A percentile compares a stretch with the other conserved stretches of the same genome.
Evolutionary conservation across 2,329 filamentous ascomycete genomes (phyloP).

Genomic region (Cercospora sp.): DNA sequence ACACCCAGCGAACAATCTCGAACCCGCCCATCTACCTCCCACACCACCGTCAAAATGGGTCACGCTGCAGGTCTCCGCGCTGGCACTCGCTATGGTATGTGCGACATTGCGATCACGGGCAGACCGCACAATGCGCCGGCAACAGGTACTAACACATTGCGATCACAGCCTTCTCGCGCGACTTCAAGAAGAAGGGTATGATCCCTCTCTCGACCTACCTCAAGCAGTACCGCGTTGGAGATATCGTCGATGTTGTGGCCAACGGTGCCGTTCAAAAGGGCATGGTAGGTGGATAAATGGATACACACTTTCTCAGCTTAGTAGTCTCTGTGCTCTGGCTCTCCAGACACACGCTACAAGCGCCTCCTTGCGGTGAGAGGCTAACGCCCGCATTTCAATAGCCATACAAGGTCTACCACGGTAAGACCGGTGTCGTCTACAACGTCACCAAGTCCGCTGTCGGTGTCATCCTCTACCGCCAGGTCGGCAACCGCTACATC

Average conservation of each 20-base stretch:
- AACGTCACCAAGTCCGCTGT: slow-evolving; percentile 98
- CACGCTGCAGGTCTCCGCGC: slow-evolving; percentile 51
- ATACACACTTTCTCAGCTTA: slow-evolving; percentile 10
- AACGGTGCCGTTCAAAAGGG: slow-evolving; percentile 99
- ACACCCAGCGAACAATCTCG: slow-evolving; percentile 13
- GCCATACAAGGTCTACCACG: slow-evolving; percentile 99
- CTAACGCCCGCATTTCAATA: slow-evolving; percentile 23
- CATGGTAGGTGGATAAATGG: slow-evolving; percentile 57
- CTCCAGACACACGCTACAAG: slow-evolving; percentile 17
- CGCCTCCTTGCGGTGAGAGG: slow-evolving; percentile 18
- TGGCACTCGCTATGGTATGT: slow-evolving; percentile 46
- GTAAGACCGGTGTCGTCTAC: slow-evolving; percentile 72
- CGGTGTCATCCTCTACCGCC: slow-evolving; percentile 99
- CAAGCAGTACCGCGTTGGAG: slow-evolving; percentile 93
- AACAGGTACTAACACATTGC: slow-evolving; percentile 20
- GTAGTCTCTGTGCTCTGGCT: slow-evolving; percentile 17
- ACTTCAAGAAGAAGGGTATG: slow-evolving; percentile 93
- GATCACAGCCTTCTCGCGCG: slow-evolving; percentile 71
- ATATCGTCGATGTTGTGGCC: slow-evolving; percentile 98
- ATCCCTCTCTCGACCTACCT: slow-evolving; percentile 95
- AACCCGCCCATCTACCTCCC: slow-evolving; percentile 13
- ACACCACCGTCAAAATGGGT: slow-evolving; percentile 51
- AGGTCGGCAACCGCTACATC: slow-evolving; percentile 98
- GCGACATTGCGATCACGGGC: slow-evolving; percentile 9
- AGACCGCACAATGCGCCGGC: slow-evolving; percentile 6